Evolutionary conservation across 225 moss, liverwort and hornwort species (phyloP), one percentile per base, ranked within the genome.

Genomic region (Ulota crispa): DNA sequence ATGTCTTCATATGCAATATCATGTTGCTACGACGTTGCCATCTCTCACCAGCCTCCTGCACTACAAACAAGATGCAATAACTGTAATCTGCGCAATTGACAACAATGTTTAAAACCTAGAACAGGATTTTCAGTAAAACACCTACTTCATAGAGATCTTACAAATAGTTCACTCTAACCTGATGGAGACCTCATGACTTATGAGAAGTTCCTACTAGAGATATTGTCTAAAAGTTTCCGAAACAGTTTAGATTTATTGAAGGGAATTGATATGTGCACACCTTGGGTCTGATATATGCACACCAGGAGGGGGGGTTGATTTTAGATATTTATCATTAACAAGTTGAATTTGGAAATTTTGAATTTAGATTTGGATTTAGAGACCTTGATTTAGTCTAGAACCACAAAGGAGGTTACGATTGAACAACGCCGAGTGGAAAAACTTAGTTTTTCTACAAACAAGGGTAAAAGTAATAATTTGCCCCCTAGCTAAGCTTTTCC

Each of bases 1-100:
- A 82, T 12, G 87, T 88, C 87, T 99, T 99, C 96, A 99, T 92
- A 84, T 94, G 94, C 82, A 99, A 84, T 80, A 99, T 91, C 95
- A 99, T 93, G 74, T 99, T 99, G 86, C 99, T 99, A 65, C 99
- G 90, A 77, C 99, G 92, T 67, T 99, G 99, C 99, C 96, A 96
- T 82, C 99, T 87, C 80, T 99, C 99, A 71, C 99, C 99, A 67
- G 89, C 87, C 83, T 99, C 99, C 99, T 99, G 90, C 80, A 30
- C 64, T 83, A 75, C 78, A 77, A 57, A 73, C 26, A 77, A 74
- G 42, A 53, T 79, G 82, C 81, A 65, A 20, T 21, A 60, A 75
- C 71, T 9, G 47, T 37, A 53, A 64, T 69, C 41, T 64, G 50
- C 9, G 50, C 27, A 59, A 50, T 56, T 27, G 37, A 30, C 34